Conservation (phyloP, 2,329 filamentous ascomycete genomes). For the Botrytis aclada region DNA sequence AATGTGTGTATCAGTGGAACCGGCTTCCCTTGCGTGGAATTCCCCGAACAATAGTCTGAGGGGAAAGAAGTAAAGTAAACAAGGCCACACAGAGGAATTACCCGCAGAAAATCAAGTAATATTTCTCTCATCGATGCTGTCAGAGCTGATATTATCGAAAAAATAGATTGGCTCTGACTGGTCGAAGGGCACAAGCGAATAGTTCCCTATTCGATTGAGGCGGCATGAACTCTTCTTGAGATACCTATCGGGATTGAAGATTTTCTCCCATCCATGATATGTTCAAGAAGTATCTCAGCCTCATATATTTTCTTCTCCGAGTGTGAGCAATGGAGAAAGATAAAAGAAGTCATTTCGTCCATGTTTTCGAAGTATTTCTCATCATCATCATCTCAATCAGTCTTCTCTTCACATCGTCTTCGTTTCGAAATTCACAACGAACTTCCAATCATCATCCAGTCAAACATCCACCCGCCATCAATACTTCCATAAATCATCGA, state of each 20-base stretch:
- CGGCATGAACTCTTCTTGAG: constrained; percentile 7
- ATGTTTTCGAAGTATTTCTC: constrained; percentile 9
- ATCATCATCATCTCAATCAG: constrained; percentile 12
- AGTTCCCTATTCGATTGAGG: neutral
- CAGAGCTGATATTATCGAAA: constrained; percentile 19
- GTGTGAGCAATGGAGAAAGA: constrained; percentile 12
- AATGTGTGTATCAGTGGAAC: constrained; percentile 11
- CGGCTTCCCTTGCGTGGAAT: constrained; percentile 16
- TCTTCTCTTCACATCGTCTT: constrained; percentile 2
- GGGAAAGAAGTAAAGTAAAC: constrained; percentile 8
- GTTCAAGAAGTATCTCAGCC: constrained; percentile 13
- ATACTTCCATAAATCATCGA: neutral
- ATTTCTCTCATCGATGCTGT: neutral
- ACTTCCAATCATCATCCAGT: neutral
- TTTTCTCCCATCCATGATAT: constrained; percentile 3
- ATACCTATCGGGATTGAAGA: constrained; percentile 14
- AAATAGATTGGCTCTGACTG: constrained; percentile 18
- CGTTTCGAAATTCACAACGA: neutral
- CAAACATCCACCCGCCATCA: neutral
- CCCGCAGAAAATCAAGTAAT: constrained; percentile 16
- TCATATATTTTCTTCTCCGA: constrained; percentile 14
- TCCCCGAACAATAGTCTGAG: constrained; percentile 8
- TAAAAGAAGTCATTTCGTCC: constrained; percentile 16
- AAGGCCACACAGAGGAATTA: constrained; percentile 9
- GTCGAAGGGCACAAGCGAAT: constrained; percentile 13